Conservation (phyloP, 306 rosid genomes). For the Prosopis cineraria region DNA sequence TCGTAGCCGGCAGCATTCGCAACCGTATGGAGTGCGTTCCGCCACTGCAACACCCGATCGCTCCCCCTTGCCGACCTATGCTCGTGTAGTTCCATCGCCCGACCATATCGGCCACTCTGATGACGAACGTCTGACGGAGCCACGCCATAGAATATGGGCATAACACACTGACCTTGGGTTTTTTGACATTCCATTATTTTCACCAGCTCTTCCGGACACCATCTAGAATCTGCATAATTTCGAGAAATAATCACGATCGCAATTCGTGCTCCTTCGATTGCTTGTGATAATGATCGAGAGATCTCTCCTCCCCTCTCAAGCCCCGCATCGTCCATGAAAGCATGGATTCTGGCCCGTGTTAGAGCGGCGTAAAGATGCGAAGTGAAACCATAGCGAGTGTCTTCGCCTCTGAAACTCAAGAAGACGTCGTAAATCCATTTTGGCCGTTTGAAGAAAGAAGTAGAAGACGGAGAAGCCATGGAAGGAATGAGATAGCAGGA, state of each 20-base stretch:
- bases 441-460: too few species aligned
- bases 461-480: too few species aligned
- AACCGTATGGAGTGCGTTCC: neutral
- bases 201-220: conserved; percentile 28
- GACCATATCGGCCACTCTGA: neutral
- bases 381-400: neutral
- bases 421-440: neutral
- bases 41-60: neutral
- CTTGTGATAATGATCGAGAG: neutral
- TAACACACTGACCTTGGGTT: neutral
- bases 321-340: neutral
- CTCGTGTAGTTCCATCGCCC: neutral
- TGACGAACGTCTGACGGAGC: neutral
- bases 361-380: conserved; percentile 11
- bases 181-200: neutral
- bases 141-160: conserved; percentile 11
- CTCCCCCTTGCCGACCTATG: neutral
- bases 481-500: too few species aligned
- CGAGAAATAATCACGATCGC: neutral
- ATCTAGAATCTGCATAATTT: neutral
- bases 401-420: conserved; percentile 16
- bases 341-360: neutral
- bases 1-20: neutral
- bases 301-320: conserved; percentile 3
- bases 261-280: conserved; percentile 20